Evolutionary conservation across 352 stramenopile genomes (phyloP), one percentile per base, ranked within the genome.

Genomic region (Elongisporangium undulatum): DNA sequence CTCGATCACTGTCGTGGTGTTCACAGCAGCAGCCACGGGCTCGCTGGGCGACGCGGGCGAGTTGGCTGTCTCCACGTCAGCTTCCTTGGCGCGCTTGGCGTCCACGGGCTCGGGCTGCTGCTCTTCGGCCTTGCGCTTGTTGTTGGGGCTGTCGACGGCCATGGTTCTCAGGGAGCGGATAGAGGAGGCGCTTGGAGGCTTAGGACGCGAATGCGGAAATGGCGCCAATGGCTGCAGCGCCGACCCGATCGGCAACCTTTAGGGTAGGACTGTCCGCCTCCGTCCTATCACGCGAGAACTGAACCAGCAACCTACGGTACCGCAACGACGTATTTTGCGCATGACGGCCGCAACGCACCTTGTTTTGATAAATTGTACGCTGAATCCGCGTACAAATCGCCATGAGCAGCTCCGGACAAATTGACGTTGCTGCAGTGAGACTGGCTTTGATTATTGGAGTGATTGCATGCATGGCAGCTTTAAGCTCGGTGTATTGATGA

Each of bases 1-100:
- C 41, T 78, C 49, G 55, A 88, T 85, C 55, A n/a, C 7, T 5
- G 16, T 17, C 5, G 45, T 21, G 4, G 8, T 51, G 34, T 23
- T 20, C 45, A 39, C 41, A 52, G 16, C 13, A 15, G 34, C 34
- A 45, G 34, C 34, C 10, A 45, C 34, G 34, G 34, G 34, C 34
- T 45, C 34, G 34, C 34, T 45, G 34, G 34, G 34, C 34, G 34
- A 45, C 12, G 34, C 9, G 10, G 34, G 34, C 34, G 34, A 45
- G 34, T 45, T 45, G 34, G 34, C 9, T 2, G 34, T n/a, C n/a
- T n/a, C 34, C 34, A 5, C 34, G 34, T 45, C 34, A 10, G 12
- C 34, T 45, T 45, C 34, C 34, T 45, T 45, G 34, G 4, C 34
- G 34, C 34, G 34, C 34, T 45, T 45, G 34, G 34, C 34, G 34